Evolutionary conservation across 2,329 filamentous ascomycete genomes (phyloP).

Genomic region (Hypoxylon sp.): DNA sequence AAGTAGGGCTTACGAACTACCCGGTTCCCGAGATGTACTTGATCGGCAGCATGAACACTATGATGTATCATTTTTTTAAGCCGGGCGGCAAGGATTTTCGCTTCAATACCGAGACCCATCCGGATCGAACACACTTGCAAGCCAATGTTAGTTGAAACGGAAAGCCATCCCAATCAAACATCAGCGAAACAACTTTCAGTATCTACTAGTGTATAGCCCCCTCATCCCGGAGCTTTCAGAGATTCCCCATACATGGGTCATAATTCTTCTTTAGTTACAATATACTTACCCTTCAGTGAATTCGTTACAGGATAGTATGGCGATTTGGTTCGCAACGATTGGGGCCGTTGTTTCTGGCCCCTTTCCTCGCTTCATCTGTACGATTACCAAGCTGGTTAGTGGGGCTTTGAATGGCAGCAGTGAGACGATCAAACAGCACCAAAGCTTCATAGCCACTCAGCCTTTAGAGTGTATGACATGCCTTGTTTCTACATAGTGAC

Average conservation of each 20-base stretch:
- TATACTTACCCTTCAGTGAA: not conserved
- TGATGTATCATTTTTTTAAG: conserved; percentile 25
- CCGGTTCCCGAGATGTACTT: conserved; percentile 15
- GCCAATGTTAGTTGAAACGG: conserved; percentile 37
- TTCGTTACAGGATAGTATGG: conserved; percentile 1
- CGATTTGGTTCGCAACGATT: conserved; percentile 8
- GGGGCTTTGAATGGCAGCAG: conserved; percentile 12
- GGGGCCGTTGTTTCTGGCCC: conserved; percentile 1
- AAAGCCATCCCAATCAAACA: conserved; percentile 34
- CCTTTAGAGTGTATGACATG: conserved; percentile 3
- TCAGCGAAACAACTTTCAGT: conserved; percentile 31
- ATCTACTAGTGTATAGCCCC: conserved; percentile 2
- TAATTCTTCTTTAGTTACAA: conserved; percentile 3
- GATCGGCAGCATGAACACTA: conserved; percentile 17
- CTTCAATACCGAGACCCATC: conserved; percentile 29
- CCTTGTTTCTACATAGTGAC: conserved; percentile 10
- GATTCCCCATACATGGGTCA: conserved; percentile 3
- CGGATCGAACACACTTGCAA: conserved; percentile 19
- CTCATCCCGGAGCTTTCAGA: conserved; percentile 7
- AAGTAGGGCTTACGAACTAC: conserved; percentile 10
- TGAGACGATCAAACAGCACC: conserved; percentile 44
- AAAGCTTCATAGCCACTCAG: conserved; percentile 39
- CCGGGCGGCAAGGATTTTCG: conserved; percentile 21
- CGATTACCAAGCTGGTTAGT: conserved; percentile 12
- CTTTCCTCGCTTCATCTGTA: not conserved